Evolutionary conservation across 1,139 yeast genomes (phyloP).

Genomic region (Yamadazyma friedrichii): DNA sequence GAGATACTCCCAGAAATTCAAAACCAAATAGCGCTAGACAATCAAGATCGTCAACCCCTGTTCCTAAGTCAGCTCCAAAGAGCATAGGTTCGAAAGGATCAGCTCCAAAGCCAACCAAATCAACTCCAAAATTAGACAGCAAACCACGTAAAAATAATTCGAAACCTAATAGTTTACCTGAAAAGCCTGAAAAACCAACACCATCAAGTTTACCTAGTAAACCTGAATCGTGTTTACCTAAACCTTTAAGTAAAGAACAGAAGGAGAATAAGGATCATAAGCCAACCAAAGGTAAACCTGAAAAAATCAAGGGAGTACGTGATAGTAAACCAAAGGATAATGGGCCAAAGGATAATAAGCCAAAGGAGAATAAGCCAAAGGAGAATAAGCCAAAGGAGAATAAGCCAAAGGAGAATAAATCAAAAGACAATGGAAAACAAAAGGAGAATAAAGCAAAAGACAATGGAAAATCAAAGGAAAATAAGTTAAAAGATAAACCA

Average conservation of each 20-base stretch:
- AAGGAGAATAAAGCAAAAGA: not conserved
- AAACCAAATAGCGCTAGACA: slow-evolving; percentile 6
- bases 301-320: too few relatives aligned
- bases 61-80: not conserved
- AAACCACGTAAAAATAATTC: not conserved
- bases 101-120: not conserved
- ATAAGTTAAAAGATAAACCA: not conserved
- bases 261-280: slow-evolving; percentile 3
- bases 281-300: not conserved
- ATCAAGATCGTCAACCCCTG: slow-evolving; percentile 8
- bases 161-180: not conserved
- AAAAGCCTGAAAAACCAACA: not conserved
- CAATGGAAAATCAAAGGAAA: not conserved
- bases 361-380: too few relatives aligned
- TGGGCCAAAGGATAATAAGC: too few relatives aligned
- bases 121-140: not conserved
- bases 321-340: too few relatives aligned
- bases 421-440: not conserved
- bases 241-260: too few relatives aligned
- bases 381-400: not conserved
- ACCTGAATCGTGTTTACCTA: not conserved
- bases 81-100: too few relatives aligned
- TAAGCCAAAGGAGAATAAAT: not conserved
- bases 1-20: slow-evolving; percentile 1
- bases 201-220: slow-evolving; percentile 1